A percentile compares a stretch with the other conserved stretches of the same genome.
phyloP scores from a whole-genome alignment of 2,329 filamentous ascomycete genomes.

The Aureobasidium subglaciale region DNA sequence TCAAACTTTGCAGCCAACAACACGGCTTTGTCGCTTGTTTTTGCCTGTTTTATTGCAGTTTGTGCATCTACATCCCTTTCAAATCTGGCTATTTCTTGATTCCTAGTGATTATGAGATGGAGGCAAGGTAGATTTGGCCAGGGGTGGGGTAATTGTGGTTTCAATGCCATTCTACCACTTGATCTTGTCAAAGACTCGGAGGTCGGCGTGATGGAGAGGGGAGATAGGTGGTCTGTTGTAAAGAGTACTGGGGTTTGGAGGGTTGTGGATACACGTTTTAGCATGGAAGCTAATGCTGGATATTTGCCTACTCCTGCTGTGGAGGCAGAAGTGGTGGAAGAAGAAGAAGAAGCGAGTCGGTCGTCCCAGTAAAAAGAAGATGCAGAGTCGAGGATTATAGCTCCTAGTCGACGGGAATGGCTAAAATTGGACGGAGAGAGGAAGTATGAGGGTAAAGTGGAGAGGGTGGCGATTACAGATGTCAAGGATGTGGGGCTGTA shows the following conservation, averaged over 20 bases:
- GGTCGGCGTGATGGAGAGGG: neutral
- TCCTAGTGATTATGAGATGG: slow-evolving; percentile 28
- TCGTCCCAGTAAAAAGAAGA: slow-evolving; percentile 51
- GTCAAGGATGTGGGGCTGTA: slow-evolving; percentile 48
- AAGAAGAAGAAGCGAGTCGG: slow-evolving; percentile 29
- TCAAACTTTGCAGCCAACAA: neutral
- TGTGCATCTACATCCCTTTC: slow-evolving; percentile 31
- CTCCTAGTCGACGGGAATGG: slow-evolving; percentile 38
- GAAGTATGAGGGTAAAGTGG: slow-evolving; percentile 44
- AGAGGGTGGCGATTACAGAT: slow-evolving; percentile 44
- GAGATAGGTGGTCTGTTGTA: slow-evolving; percentile 20
- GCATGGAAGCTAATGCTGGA: slow-evolving; percentile 18
- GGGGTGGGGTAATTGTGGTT: slow-evolving; percentile 24
- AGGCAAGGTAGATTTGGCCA: slow-evolving; percentile 27
- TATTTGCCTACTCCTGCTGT: slow-evolving; percentile 16
- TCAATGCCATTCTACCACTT: slow-evolving; percentile 12
- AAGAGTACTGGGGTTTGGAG: slow-evolving; percentile 25
- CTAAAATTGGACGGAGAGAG: slow-evolving; percentile 41
- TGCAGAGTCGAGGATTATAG: slow-evolving; percentile 49
- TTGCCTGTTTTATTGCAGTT: slow-evolving; percentile 23
- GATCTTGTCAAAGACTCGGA: neutral
- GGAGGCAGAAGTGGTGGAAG: neutral
- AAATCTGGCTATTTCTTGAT: slow-evolving; percentile 31
- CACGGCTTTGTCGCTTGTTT: neutral
- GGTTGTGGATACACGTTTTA: slow-evolving; percentile 17